Evolutionary conservation across 2,329 filamentous ascomycete genomes (phyloP).

Genomic region (Talaromyces rugulosus): DNA sequence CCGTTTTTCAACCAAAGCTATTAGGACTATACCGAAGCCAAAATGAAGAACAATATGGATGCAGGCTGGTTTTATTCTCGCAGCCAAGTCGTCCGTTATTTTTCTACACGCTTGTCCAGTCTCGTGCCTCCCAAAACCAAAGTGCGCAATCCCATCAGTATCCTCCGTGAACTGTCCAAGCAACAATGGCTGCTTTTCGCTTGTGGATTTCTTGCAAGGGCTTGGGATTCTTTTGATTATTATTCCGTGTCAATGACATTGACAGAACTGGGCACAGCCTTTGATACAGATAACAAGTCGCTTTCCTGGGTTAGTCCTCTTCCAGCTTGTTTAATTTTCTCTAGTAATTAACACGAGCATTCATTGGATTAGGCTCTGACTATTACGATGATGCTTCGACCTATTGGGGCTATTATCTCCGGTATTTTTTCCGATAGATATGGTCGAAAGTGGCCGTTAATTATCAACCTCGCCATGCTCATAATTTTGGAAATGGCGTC

Average conservation of each 20-base stretch:
- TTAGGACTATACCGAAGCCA: not conserved
- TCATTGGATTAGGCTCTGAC: slow-evolving; percentile 43
- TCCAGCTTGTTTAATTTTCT: not conserved
- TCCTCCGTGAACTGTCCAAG: slow-evolving; percentile 45
- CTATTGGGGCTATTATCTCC: slow-evolving; percentile 52
- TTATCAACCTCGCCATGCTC: slow-evolving; percentile 32
- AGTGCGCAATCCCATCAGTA: slow-evolving; percentile 44
- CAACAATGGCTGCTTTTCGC: slow-evolving; percentile 53
- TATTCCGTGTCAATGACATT: slow-evolving; percentile 61
- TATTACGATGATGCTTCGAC: slow-evolving; percentile 59
- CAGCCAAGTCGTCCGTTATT: slow-evolving; percentile 28
- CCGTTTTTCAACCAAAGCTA: slow-evolving; percentile 14
- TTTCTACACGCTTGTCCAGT: slow-evolving; percentile 29
- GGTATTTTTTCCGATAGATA: slow-evolving; percentile 55
- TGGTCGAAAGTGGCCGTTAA: slow-evolving; percentile 47
- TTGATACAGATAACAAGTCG: slow-evolving; percentile 52
- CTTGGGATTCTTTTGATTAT: slow-evolving; percentile 64
- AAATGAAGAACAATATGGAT: slow-evolving; percentile 28
- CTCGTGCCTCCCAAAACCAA: slow-evolving; percentile 25
- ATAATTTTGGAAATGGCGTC: slow-evolving; percentile 34
- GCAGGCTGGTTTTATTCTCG: slow-evolving; percentile 31
- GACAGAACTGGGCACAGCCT: slow-evolving; percentile 50
- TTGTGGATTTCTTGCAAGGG: slow-evolving; percentile 38
- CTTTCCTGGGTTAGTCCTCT: slow-evolving; percentile 53
- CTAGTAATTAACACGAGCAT: not conserved